These are phyloP conservation scores for Leucoagaricus sp. DNA, from an alignment of 1,284 basidiomycete species.

Conservation along the genomic window DNA sequence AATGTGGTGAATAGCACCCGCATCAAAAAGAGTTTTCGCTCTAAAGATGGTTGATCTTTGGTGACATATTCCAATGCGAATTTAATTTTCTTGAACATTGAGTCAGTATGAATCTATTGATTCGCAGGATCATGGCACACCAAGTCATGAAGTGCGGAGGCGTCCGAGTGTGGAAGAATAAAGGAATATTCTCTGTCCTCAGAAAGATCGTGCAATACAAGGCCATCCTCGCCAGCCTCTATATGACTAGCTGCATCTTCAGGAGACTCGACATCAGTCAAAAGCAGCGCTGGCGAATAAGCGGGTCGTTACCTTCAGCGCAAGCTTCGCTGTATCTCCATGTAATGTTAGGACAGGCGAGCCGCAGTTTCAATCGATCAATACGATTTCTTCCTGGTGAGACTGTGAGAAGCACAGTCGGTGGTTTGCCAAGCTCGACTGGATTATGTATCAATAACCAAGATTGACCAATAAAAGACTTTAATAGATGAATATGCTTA, in stretches of 20 bases:
- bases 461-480: neutral
- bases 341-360: slow-evolving; percentile 53
- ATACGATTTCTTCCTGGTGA: slow-evolving; percentile 69
- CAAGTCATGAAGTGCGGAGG: slow-evolving; percentile 54
- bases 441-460: slow-evolving; percentile 13
- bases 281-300: neutral
- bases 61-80: slow-evolving; percentile 66
- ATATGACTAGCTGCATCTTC: slow-evolving; percentile 23
- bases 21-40: slow-evolving; percentile 52
- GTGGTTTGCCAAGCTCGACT: slow-evolving; percentile 70
- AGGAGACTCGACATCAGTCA: neutral
- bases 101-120: neutral
- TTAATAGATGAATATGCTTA: slow-evolving; percentile 41
- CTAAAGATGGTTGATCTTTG: slow-evolving; percentile 47
- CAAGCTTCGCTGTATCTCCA: slow-evolving; percentile 51
- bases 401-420: slow-evolving; percentile 55
- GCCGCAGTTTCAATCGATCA: slow-evolving; percentile 49
- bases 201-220: slow-evolving; percentile 50
- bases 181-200: slow-evolving; percentile 47
- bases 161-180: slow-evolving; percentile 63
- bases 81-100: slow-evolving; percentile 56
- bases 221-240: slow-evolving; percentile 40
- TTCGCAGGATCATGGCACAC: slow-evolving; percentile 34
- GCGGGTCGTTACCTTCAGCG: slow-evolving; percentile 31
- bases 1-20: slow-evolving; percentile 61